Conservation (phyloP, 371 early-diverging fungal genomes). For the Quaeritorhiza haematococci region DNA sequence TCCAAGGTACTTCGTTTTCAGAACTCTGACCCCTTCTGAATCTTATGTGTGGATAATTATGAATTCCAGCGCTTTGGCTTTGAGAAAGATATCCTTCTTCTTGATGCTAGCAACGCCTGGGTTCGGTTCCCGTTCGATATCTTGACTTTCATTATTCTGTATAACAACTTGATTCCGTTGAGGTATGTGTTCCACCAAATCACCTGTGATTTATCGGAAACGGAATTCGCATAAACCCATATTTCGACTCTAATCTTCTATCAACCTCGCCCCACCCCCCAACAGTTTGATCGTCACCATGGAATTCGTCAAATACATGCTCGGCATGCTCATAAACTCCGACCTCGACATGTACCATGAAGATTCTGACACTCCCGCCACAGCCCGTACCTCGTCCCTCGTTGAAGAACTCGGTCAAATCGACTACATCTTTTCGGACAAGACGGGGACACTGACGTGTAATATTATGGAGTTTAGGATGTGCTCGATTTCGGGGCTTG, state of each 20-base stretch:
- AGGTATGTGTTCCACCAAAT: slow-evolving; percentile 21
- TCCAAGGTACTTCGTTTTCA: slow-evolving; percentile 2
- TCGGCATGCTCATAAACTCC: slow-evolving; percentile 72
- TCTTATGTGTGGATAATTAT: too few relatives aligned
- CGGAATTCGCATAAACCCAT: too few relatives aligned
- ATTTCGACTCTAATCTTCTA: slow-evolving; percentile 51
- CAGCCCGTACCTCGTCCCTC: slow-evolving; percentile 73
- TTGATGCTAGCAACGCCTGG: slow-evolving; percentile 15
- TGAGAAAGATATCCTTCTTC: slow-evolving; percentile 19
- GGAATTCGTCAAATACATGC: slow-evolving; percentile 61
- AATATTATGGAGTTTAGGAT: slow-evolving; percentile 83
- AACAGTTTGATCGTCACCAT: slow-evolving; percentile 60
- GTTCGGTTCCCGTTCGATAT: slow-evolving; percentile 37
- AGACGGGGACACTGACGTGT: slow-evolving; percentile 95
- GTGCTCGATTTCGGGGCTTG: slow-evolving; percentile 62
- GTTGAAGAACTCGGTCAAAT: slow-evolving; percentile 93
- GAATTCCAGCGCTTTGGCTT: too few relatives aligned
- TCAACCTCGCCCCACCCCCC: too few relatives aligned
- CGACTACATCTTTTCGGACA: slow-evolving; percentile 93
- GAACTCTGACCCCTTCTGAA: slow-evolving; percentile 16
- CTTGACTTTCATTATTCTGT: slow-evolving; percentile 68
- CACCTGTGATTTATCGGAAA: neutral
- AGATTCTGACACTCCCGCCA: slow-evolving; percentile 64
- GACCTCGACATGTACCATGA: slow-evolving; percentile 73
- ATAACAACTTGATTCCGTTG: slow-evolving; percentile 75